Evolutionary conservation across 331 rosid genomes (phyloP), one percentile per base, ranked within the genome.

Genomic region (Quercus phellos): DNA sequence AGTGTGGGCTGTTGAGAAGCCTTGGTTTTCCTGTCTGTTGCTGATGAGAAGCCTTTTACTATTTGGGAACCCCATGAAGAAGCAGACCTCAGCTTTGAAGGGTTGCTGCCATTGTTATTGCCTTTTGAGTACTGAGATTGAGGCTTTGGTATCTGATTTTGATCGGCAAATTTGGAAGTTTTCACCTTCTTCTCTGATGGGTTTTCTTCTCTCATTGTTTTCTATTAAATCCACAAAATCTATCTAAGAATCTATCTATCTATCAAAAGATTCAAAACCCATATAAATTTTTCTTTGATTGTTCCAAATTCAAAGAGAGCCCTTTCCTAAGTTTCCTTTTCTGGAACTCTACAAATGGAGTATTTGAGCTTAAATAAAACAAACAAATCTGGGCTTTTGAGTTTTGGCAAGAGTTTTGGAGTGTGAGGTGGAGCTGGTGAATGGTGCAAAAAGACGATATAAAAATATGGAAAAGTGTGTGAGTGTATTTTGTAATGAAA

Each of bases 1-100:
- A 46, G 14, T 46, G 53, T 46, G 53, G 53, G 53, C 51, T 81
- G 96, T 35, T 67, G 87, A 0, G 46, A 38, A 38, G 12, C 51
- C 59, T 87, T 90, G 61, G 87, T 21, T 83, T 87, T 90, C 88
- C 90, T 95, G 55, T 95, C 99, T 5, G 46, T 38, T 8, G 46
- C 46, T 8, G 87, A 87, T 5, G 96, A 79, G 73, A 95, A 89
- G n/a, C 97, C 97, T 81, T 93, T 95, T 8, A 93, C 99, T 75
- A 95, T 91, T 67, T 95, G 90, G 3, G 98, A 92, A 69, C 99
- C 98, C 99, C 99, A 95, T 3, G 96, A 87, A 72, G 96, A 91
- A 54, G 88, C 89, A 55, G 93, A 83, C 88, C 90, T 89, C 12
- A 92, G 72, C 30, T 82, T 94, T 4, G 92, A 86, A 42, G 82